Evolutionary conservation across 306 rosid genomes (phyloP), one percentile per base, ranked within the genome.

Genomic region (Purshia tridentata): DNA sequence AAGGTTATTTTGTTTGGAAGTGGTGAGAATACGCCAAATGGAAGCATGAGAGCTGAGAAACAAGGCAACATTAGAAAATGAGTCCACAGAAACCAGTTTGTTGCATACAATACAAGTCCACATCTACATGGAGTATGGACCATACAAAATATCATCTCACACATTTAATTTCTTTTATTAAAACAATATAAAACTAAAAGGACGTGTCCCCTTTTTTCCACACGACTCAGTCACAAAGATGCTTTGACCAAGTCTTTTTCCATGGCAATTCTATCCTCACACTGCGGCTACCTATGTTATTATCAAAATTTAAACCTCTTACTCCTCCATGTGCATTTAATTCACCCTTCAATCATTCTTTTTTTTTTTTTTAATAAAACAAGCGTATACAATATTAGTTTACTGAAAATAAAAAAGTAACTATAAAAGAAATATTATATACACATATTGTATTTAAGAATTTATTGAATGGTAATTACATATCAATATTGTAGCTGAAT

Each of bases 211-310:
- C 18, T 59, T 51, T 40, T 40, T 14, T 44, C 23, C 13, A 15
- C 9, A 23, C 15, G 46, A 69, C 79, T 13, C 48, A 16, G 83
- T 74, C 80, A 80, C 74, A 74, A 55, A 65, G 67, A 68, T 61
- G 0, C 15, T 69, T 74, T 74, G 83, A 80, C 76, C 53, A 47
- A 69, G 68, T 80, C 76, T n/a, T 49, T 20, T 10, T 53, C 60
- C 23, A 15, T 2, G 29, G 19, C 37, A 18, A 44, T 45, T 14
- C 71, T 23, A 13, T 29, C 35, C 65, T 53, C 62, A 18, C 67
- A 15, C 8, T 52, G 39, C 62, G 35, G 49, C 40, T 40, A 40
- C 73, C 63, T 18, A 40, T 40, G 52, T 9, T 7, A 9, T 23
- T 5, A 12, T 37, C 58, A 53, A 18, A 18, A 18, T 18, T 49